Evolutionary conservation across 2,329 filamentous ascomycete species (phyloP).

Genomic region (Pyrenochaeta sp.): DNA sequence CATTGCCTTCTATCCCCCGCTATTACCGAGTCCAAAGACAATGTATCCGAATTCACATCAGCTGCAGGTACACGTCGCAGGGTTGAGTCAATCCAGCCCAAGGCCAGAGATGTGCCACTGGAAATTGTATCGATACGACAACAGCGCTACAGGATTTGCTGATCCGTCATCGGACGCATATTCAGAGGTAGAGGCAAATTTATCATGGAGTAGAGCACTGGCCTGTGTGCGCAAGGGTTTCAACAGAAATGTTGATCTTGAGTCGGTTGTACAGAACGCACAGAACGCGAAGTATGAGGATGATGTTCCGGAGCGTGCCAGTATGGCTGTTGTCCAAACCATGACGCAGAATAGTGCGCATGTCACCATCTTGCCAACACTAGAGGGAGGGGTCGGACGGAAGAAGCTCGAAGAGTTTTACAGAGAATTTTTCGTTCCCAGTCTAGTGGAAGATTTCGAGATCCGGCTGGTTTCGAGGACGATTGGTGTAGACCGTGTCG

Average conservation of each 20-base stretch:
- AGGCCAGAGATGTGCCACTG: constrained; percentile 47
- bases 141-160: constrained; percentile 52
- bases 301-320: constrained; percentile 40
- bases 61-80: constrained; percentile 53
- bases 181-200: constrained; percentile 50
- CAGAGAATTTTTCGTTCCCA: constrained; percentile 63
- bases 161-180: constrained; percentile 51
- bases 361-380: constrained; percentile 52
- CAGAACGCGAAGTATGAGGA: constrained; percentile 46
- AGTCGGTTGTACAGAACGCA: constrained; percentile 43
- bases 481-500: constrained; percentile 64
- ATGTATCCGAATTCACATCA: constrained; percentile 50
- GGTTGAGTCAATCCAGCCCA: constrained; percentile 41
- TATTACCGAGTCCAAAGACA: constrained; percentile 46
- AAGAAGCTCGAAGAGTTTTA: constrained; percentile 61
- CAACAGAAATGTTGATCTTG: constrained; percentile 47
- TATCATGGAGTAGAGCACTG: constrained; percentile 55
- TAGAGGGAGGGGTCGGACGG: constrained; percentile 55
- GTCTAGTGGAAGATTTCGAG: constrained; percentile 62
- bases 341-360: constrained; percentile 47
- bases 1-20: constrained; percentile 54
- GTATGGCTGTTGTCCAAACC: constrained; percentile 38
- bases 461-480: constrained; percentile 65
- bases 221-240: constrained; percentile 47
- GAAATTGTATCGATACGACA: constrained; percentile 51